A percentile compares a stretch with the other conserved stretches of the same genome.
These are phyloP conservation scores for Macadamia tetraphylla DNA, from an alignment of 164 flowering plant species.

Conservation along the genomic window DNA sequence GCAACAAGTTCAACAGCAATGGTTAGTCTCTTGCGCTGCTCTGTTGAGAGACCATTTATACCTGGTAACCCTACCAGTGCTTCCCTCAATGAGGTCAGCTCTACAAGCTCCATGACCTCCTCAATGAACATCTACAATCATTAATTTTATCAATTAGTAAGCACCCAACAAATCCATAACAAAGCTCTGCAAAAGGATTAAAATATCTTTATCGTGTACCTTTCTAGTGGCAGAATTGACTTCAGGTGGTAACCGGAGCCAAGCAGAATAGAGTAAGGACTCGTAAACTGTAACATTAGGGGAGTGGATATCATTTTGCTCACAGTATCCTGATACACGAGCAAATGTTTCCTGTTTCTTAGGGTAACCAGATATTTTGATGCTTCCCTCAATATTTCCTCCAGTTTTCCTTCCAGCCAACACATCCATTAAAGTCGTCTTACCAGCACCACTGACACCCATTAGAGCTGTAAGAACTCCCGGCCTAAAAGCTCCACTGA, in stretches of 20 bases:
- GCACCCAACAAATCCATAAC: background rate
- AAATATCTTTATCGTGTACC: conserved; percentile 3
- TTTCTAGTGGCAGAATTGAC: conserved; percentile 20
- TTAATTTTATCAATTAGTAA: background rate
- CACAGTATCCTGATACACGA: conserved; percentile 30
- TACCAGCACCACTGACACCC: conserved; percentile 2
- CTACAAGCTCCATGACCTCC: conserved; percentile 30
- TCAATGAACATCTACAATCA: conserved; percentile 22
- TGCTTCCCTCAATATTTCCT: background rate
- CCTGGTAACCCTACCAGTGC: background rate
- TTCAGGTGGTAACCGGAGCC: conserved; percentile 27
- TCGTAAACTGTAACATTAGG: conserved; percentile 42
- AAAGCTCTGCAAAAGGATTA: background rate
- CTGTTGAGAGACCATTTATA: background rate
- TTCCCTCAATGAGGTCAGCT: conserved; percentile 13
- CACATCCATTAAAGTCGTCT: background rate
- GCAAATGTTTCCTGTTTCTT: background rate
- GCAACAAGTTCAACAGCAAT: background rate
- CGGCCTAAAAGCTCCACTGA: conserved; percentile 18
- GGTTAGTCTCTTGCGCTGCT: background rate
- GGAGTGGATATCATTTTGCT: conserved; percentile 42
- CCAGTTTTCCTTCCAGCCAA: background rate
- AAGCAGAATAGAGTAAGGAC: conserved; percentile 30
- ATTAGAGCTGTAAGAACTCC: background rate
- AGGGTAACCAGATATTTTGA: background rate